Evolutionary conservation across 1,139 yeast genomes (phyloP), one percentile per base, ranked within the genome.

Genomic region (Diutina neorugosa): DNA sequence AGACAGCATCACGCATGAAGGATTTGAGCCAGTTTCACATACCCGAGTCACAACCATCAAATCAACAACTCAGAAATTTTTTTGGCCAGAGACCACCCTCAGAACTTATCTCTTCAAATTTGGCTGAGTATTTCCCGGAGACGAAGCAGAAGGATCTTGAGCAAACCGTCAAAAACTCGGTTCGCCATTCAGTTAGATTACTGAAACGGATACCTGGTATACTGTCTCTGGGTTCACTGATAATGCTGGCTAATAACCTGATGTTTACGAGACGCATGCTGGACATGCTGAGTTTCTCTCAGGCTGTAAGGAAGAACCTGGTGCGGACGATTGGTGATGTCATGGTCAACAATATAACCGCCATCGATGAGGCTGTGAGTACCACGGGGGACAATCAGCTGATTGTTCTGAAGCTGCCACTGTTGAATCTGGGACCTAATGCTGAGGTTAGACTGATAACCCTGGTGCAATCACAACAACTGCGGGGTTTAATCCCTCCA

Each of bases 31-130:
- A 46, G 12, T 46, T 23, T 18, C 50, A 46, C 21, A 46, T 46
- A 19, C 21, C 50, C 2, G 19, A 12, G 6, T 16, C 31, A 14
- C 64, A 69, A 1, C 44, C 46, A 18, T 54, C 56, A 19, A 59
- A 63, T 25, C 41, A 55, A 1, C 65, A 67, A 3, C 70, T 74
- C 67, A 77, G 78, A 58, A 78, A 78, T 57, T 80, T 88, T 58
- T 85, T 86, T 63, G 95, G 95, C 16, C 96, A 89, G 63, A 76
- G 98, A 62, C 98, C 98, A 12, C 93, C 97, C 1, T 84, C 94
- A 58, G 96, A 90, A 64, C 78, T 90, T 62, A 93, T 93, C 58
- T 88, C 96, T 1, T 84, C 93, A 12, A 90, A 93, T 63, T 72
- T 93, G 61, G 86, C 90, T 1, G 96, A 91, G 59, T 93, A 87